Evolutionary conservation across 139 green algal genomes (phyloP), one percentile per base, ranked within the genome.

Genomic region (Haematococcus sp.): DNA sequence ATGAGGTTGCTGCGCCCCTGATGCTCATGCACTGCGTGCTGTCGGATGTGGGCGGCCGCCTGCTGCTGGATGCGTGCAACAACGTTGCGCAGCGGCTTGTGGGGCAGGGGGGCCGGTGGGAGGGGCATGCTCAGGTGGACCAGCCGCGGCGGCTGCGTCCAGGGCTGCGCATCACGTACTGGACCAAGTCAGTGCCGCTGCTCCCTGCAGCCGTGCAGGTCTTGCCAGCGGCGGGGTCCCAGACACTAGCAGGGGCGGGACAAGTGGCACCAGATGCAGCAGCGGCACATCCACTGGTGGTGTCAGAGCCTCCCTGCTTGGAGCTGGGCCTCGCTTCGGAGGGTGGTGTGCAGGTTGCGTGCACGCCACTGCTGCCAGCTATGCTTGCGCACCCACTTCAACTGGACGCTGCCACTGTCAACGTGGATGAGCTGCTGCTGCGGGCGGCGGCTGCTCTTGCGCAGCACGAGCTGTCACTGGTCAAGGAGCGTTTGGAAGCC

Each of bases 1-100:
- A 84, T 63, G 79, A 84, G 56, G 34, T 46, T 7, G 52, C 60
- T 0, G 58, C 63, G 11, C 79, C 79, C 28, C 56, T 84, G 34
- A 69, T 65, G 27, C 51, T 79, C 11, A 76, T 78, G 64, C 79
- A 85, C 58, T 64, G 56, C 51, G 71, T 85, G 22, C 56, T 85
- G 2, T 66, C 70, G 1, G 79, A 81, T 28, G 58, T 85, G 33
- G 61, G 66, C 2, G 73, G 67, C 4, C n/a, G 79, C 22, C 65
- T 85, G 65, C 70, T 81, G 65, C 56, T 79, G 23, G 70, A 85
- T 51, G 79, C 75, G 44, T 56, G 66, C 27, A n/a, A 33, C 27
- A 66, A 33, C 27, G 65, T 71, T 11, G 74, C 74, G 22, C 52
- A 60, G 1, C 40, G 34, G n/a, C 65, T 84, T 55, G 33, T 72